phyloP scores from a whole-genome alignment of 1,284 basidiomycete species.

The Schizophyllum commune region DNA sequence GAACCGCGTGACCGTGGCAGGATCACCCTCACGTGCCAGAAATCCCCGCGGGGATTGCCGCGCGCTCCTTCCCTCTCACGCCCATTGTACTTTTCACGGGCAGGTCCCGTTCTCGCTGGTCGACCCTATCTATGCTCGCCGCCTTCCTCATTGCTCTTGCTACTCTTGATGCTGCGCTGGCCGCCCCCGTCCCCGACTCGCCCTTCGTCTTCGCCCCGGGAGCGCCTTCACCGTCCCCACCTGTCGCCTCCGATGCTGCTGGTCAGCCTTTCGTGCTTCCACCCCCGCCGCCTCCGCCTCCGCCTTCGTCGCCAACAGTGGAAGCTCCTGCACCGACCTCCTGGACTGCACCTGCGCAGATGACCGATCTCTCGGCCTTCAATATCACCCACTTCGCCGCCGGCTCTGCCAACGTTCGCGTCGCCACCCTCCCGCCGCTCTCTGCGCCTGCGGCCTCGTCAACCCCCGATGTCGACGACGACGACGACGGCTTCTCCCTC shows the following conservation, averaged over 20 bases:
- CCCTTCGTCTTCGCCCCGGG: background rate
- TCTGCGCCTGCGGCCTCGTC: conserved; percentile 12
- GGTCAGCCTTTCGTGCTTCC: background rate
- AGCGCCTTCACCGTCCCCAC: background rate
- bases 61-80: background rate
- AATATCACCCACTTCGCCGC: conserved; percentile 49
- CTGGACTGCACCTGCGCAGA: conserved; percentile 46
- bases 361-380: conserved; percentile 55
- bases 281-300: too few relatives aligned
- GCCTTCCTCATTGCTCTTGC: background rate
- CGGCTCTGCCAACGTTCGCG: conserved; percentile 48
- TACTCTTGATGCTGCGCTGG: background rate
- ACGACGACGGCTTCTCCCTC: background rate
- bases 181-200: background rate
- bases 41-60: too few relatives aligned
- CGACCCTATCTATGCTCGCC: background rate
- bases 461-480: background rate
- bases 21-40: too few relatives aligned
- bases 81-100: background rate
- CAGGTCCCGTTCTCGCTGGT: background rate
- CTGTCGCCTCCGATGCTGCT: too few relatives aligned
- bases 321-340: conserved; percentile 9
- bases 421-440: conserved; percentile 42
- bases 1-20: too few relatives aligned
- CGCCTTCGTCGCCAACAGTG: too few relatives aligned